Evolutionary conservation across 352 stramenopile genomes (phyloP).

Genomic region (Globisporangium megalacanthum): DNA sequence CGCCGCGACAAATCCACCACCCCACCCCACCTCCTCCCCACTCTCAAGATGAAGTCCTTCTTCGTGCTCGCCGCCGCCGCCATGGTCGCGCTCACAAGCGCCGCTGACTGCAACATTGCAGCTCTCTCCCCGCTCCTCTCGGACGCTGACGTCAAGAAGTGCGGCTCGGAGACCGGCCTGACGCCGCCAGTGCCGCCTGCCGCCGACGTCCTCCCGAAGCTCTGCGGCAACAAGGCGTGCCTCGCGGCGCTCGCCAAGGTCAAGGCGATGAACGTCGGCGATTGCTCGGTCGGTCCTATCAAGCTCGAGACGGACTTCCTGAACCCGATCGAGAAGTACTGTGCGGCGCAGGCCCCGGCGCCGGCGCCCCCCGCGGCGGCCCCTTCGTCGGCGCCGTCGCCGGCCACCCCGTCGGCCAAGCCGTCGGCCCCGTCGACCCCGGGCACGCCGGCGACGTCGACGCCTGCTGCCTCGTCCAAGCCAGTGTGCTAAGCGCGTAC

Average conservation of each 20-base stretch:
- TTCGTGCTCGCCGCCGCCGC: conserved; percentile 2
- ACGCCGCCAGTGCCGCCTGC: not conserved
- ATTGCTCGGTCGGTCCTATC: conserved; percentile 16
- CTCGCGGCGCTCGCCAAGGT: conserved; percentile 13
- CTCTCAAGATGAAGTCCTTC: conserved; percentile 7
- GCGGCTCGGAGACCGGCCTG: conserved; percentile 18
- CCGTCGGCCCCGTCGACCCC: not conserved
- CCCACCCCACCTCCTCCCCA: not conserved
- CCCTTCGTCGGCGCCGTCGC: not conserved
- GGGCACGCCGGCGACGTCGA: not conserved
- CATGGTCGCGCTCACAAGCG: not conserved
- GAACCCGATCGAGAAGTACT: conserved; percentile 1
- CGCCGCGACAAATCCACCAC: conserved; percentile 24
- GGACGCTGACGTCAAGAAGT: conserved; percentile 1
- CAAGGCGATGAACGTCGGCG: conserved; percentile 16
- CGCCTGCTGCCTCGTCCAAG: too few relatives aligned
- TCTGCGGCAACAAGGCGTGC: conserved; percentile 19
- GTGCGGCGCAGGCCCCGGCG: not conserved
- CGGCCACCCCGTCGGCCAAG: not conserved
- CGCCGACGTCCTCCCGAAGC: conserved; percentile 13
- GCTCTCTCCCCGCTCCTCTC: not conserved
- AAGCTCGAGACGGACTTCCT: conserved; percentile 17
- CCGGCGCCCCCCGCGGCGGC: not conserved
- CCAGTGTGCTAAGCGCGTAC: conserved; percentile 7
- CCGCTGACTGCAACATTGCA: not conserved